Percentiles rank a stretch among this genome's conserved stretches.
Conservation (phyloP, 352 stramenopile species). For the Phytophthora vignae region DNA sequence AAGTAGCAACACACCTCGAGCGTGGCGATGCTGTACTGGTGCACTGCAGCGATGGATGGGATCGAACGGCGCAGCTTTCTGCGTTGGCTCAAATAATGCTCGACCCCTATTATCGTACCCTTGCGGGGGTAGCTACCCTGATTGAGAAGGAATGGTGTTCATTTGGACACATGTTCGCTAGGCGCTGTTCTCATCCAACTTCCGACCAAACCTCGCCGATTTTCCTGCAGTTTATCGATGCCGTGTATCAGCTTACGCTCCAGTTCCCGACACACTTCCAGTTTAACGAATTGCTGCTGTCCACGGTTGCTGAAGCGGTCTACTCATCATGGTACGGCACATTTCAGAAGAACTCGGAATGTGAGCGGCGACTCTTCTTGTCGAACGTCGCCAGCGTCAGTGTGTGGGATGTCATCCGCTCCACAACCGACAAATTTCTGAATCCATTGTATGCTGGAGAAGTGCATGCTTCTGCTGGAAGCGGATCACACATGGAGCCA, state of each 20-base stretch:
- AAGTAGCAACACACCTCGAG: slow-evolving; percentile 82
- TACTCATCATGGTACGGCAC: slow-evolving; percentile 97
- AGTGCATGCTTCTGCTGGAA: slow-evolving; percentile 16
- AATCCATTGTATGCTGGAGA: slow-evolving; percentile 81
- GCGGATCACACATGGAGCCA: slow-evolving; percentile 55
- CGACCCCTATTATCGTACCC: slow-evolving; percentile 82
- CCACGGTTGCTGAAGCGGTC: slow-evolving; percentile 95
- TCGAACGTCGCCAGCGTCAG: slow-evolving; percentile 76
- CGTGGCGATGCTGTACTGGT: slow-evolving; percentile 80
- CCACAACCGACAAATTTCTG: slow-evolving; percentile 82
- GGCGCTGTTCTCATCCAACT: slow-evolving; percentile 77
- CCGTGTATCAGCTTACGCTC: slow-evolving; percentile 96
- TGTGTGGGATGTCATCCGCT: slow-evolving; percentile 87
- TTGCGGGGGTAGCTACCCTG: slow-evolving; percentile 36
- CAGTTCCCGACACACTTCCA: slow-evolving; percentile 98
- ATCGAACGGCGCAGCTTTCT: slow-evolving; percentile 82
- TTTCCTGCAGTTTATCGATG: slow-evolving; percentile 99
- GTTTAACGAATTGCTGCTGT: slow-evolving; percentile 96
- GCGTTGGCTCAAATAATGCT: slow-evolving; percentile 86
- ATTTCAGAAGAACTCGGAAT: slow-evolving; percentile 92
- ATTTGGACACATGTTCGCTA: slow-evolving; percentile 91
- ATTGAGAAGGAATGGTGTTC: slow-evolving; percentile 82
- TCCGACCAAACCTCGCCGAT: slow-evolving; percentile 97
- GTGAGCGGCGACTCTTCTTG: slow-evolving; percentile 71
- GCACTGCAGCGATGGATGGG: slow-evolving; percentile 89